Conservation (phyloP, 257 asterid species). For the Solanum paucissectum region DNA sequence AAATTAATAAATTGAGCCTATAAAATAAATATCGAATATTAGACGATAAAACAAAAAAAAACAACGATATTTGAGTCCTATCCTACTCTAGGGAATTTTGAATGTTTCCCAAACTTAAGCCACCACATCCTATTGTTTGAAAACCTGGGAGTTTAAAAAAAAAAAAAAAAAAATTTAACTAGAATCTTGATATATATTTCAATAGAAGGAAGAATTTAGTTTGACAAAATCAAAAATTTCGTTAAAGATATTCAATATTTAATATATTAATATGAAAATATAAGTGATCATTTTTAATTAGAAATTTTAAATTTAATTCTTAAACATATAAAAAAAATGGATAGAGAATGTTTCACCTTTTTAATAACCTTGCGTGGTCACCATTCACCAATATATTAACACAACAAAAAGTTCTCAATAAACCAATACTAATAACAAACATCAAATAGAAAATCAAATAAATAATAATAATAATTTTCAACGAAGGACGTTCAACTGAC, state of each 20-base stretch:
- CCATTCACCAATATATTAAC: no score
- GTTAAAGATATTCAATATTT: neutral
- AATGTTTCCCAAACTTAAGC: neutral
- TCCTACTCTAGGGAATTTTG: neutral
- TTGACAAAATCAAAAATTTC: fast-evolving
- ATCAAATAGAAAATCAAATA: neutral
- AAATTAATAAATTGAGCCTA: fast-evolving
- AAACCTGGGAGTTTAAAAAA: neutral
- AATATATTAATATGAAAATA: neutral
- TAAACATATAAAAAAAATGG: fast-evolving
- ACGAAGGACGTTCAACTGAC: neutral
- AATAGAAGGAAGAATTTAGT: neutral
- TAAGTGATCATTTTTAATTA: fast-evolving
- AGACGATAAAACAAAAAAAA: fast-evolving
- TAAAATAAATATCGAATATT: neutral
- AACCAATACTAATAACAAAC: fast-evolving
- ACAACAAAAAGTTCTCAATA: fast-evolving
- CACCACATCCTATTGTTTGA: neutral
- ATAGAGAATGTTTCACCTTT: neutral
- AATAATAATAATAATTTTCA: neutral
- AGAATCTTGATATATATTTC: no score
- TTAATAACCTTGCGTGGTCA: fast-evolving
- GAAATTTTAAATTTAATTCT: fast-evolving
- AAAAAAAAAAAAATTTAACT: neutral
- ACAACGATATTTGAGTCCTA: neutral